A percentile compares a stretch with the other conserved stretches of the same genome.
These are phyloP conservation scores for Colletotrichum sansevieriae DNA, from an alignment of 2,329 filamentous ascomycete species.

Conservation along the genomic window DNA sequence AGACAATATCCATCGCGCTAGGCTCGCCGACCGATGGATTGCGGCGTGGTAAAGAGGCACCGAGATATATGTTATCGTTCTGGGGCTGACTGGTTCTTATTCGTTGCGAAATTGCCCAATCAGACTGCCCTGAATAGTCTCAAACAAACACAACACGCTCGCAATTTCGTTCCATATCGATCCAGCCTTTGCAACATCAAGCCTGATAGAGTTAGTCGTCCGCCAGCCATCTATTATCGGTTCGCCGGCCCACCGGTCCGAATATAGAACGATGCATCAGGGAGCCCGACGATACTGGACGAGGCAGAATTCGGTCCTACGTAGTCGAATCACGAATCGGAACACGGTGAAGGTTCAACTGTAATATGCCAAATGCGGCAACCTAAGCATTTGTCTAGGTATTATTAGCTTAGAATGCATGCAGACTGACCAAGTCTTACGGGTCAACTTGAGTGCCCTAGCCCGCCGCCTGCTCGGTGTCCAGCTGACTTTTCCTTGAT, in stretches of 20 bases:
- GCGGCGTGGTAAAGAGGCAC: constrained; percentile 15
- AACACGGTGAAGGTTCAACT: background rate
- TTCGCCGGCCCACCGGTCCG: constrained; percentile 1
- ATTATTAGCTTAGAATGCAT: constrained; percentile 37
- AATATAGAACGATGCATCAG: background rate
- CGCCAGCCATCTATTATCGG: background rate
- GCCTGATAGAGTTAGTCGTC: constrained; percentile 13
- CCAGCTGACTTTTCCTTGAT: constrained; percentile 32
- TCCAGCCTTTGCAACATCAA: constrained; percentile 18
- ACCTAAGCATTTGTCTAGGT: constrained; percentile 28
- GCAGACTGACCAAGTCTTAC: constrained; percentile 35
- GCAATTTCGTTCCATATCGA: constrained; percentile 3
- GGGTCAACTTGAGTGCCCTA: constrained; percentile 33
- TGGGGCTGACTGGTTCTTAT: constrained; percentile 1
- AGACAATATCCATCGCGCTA: background rate
- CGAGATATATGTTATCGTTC: constrained; percentile 5
- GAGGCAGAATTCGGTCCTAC: constrained; percentile 3
- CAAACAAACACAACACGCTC: background rate
- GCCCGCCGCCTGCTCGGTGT: constrained; percentile 24
- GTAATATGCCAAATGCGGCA: constrained; percentile 21
- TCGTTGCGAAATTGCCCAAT: constrained; percentile 16
- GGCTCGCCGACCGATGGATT: constrained; percentile 4
- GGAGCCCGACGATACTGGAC: background rate
- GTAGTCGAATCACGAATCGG: constrained; percentile 20
- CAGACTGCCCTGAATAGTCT: background rate